Evolutionary conservation across 768 basidiomycete species (phyloP).

Genomic region (Tricholoma sp.): DNA sequence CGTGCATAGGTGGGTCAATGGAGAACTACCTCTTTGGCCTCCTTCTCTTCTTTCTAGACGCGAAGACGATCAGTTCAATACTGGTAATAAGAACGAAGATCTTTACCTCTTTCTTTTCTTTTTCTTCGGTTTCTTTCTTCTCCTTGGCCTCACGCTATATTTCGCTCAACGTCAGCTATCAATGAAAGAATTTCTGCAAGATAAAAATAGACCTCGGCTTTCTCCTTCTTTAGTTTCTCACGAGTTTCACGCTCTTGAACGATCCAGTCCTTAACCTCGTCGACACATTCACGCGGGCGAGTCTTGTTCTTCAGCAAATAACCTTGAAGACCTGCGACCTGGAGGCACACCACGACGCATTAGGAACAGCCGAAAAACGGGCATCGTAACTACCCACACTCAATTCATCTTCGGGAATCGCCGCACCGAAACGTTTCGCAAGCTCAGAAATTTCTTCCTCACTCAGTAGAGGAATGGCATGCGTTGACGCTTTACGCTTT

Average conservation of each 20-base stretch:
- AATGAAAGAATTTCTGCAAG: constrained; percentile 2
- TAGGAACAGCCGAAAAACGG: not conserved
- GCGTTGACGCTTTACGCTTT: constrained; percentile 54
- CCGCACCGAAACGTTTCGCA: constrained; percentile 76
- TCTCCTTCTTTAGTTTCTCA: constrained; percentile 81
- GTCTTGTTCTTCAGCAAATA: constrained; percentile 89
- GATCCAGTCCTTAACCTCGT: constrained; percentile 75
- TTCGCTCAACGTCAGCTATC: constrained; percentile 15
- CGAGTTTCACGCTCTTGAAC: constrained; percentile 77
- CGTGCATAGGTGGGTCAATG: not conserved
- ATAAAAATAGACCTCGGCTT: constrained; percentile 40
- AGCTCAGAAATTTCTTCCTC: constrained; percentile 74
- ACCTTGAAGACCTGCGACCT: constrained; percentile 83
- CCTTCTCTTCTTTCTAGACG: constrained; percentile 41
- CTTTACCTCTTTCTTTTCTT: constrained; percentile 44
- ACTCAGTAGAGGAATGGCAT: constrained; percentile 62
- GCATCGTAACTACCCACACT: constrained; percentile 47
- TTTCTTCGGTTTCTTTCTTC: constrained; percentile 70
- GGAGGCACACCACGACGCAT: constrained; percentile 4
- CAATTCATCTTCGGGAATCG: constrained; percentile 83
- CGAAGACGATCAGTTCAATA: not conserved
- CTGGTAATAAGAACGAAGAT: not conserved
- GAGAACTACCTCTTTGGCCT: constrained; percentile 37
- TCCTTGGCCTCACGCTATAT: constrained; percentile 74
- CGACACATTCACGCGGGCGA: constrained; percentile 80